phyloP scores from a whole-genome alignment of 2,329 filamentous ascomycete genomes.

The Colletotrichum sp. region DNA sequence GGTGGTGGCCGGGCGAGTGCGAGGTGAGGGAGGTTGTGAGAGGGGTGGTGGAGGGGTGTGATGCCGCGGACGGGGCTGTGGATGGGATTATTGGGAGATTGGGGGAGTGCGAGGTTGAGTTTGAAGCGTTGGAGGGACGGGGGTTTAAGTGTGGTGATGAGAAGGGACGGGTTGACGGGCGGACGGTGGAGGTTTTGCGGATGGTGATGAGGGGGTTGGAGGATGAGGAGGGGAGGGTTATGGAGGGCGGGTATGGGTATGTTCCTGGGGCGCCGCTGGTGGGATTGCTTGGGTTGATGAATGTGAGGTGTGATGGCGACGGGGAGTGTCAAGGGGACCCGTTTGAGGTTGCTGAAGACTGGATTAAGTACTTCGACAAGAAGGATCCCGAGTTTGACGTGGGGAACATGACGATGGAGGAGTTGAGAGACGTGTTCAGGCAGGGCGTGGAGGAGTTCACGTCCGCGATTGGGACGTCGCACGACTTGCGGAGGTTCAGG shows the following conservation, averaged over 20 bases:
- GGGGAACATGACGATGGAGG: background rate
- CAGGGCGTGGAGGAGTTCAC: constrained; percentile 23
- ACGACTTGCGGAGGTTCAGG: constrained; percentile 32
- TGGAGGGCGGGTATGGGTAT: background rate
- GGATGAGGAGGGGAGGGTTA: background rate
- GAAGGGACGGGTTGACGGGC: constrained; percentile 20
- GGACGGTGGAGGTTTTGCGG: constrained; percentile 13
- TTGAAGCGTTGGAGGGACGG: constrained; percentile 9
- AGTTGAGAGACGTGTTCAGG: constrained; percentile 17
- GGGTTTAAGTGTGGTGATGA: constrained; percentile 22
- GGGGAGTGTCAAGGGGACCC: background rate
- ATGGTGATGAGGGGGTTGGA: background rate
- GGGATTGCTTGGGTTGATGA: background rate
- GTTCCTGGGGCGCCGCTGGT: background rate
- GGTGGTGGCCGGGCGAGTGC: background rate
- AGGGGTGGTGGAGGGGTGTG: constrained; percentile 42
- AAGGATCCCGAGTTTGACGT: constrained; percentile 31
- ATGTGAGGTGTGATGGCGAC: background rate
- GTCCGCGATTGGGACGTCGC: constrained; percentile 28
- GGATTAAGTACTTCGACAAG: constrained; percentile 21
- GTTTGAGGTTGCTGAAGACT: background rate
- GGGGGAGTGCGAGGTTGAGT: constrained; percentile 17
- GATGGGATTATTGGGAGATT: constrained; percentile 45
- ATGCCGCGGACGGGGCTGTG: constrained; percentile 48
- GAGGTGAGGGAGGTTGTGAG: constrained; percentile 38